Base-by-base conservation (phyloP, 1,284 basidiomycete species). In the Megacollybia platyphylla region DNA sequence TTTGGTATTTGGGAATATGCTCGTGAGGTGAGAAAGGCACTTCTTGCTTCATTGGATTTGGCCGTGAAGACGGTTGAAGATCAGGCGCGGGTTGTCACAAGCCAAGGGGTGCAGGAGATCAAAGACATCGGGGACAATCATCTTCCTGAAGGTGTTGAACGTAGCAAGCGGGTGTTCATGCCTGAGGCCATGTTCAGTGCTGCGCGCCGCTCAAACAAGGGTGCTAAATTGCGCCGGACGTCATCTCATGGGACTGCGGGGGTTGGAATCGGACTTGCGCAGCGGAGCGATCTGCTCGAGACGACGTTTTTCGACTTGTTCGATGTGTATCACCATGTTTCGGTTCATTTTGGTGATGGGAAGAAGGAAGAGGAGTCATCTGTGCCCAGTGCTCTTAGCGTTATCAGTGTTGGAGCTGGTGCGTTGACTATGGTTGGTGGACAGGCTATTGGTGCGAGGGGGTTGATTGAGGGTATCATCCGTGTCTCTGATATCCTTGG, bases 171-270 rank as follows among this genome's bases (percentile, higher is more conserved):
- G 7, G 79, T 93, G 8, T 98, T 99, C 69, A 81, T 91, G 65
- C 88, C 94, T 8, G 84, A 93, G 55, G 92, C 88, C 13, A 98
- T 99, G 96, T 99, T 98, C 65, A 75, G 73, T 40, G 61, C 68
- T 13, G 61, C 67, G 45, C 65, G 73, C 46, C 59, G 63, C 38
- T 62, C 68, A 37, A 71, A 68, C 48, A 78, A 69, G 53, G 67
- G 67, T 42, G 61, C 63, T 20, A 57, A 61, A 40, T 65, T 67
- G 54, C 61, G 66, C 36, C 68, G 69, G 35, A 62, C 67, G 13
- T 64, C 71, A 6, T 81, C 82, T 42, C 85, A 82, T 44, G 83
- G 82, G 45, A 53, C 75, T 3, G 69, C 77, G 51, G 82, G 83
- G 9, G 72, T 88, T 7, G 86, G 85, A 11, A 76, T 88, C 44